phyloP scores from a whole-genome alignment of 371 early-diverging fungal genomes.

The Batkoa obscura region DNA sequence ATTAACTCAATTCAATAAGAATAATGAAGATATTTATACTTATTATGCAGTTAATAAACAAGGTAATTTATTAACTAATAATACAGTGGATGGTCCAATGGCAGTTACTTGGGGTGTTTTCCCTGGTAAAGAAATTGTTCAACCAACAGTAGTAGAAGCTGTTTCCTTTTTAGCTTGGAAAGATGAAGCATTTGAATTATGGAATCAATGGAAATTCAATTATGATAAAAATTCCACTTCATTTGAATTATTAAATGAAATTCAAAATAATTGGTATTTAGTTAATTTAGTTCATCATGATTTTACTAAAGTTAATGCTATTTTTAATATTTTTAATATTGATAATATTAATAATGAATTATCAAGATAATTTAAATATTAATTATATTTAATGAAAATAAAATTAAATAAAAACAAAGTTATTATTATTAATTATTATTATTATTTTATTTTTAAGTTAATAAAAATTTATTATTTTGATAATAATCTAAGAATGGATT shows the following conservation, averaged over 20 bases:
- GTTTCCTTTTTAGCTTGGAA: conserved; percentile 91
- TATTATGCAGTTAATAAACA: conserved; percentile 79
- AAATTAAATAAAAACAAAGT: too few species aligned
- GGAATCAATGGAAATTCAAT: conserved; percentile 75
- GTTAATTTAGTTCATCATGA: conserved; percentile 92
- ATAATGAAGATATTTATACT: conserved; percentile 45
- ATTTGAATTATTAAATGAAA: conserved; percentile 34
- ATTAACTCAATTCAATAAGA: conserved; percentile 38
- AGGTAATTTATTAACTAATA: conserved; percentile 76
- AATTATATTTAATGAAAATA: too few species aligned
- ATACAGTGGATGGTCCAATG: conserved; percentile 62
- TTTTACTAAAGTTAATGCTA: conserved; percentile 49
- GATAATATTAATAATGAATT: too few species aligned
- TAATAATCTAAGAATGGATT: conserved; percentile 89
- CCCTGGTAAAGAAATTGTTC: conserved; percentile 91
- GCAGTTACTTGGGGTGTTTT: conserved; percentile 98
- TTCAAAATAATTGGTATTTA: conserved; percentile 70
- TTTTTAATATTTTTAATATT: conserved; percentile 41
- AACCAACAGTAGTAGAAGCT: conserved; percentile 89
- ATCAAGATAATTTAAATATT: too few species aligned
- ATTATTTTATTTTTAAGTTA: too few species aligned
- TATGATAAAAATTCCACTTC: conserved; percentile 40
- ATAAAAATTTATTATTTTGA: conserved; percentile 70
- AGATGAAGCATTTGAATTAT: conserved; percentile 91
- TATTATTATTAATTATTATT: too few species aligned